These are phyloP conservation scores for Lactarius quietus DNA, from an alignment of 768 basidiomycete species.

Conservation along the genomic window DNA sequence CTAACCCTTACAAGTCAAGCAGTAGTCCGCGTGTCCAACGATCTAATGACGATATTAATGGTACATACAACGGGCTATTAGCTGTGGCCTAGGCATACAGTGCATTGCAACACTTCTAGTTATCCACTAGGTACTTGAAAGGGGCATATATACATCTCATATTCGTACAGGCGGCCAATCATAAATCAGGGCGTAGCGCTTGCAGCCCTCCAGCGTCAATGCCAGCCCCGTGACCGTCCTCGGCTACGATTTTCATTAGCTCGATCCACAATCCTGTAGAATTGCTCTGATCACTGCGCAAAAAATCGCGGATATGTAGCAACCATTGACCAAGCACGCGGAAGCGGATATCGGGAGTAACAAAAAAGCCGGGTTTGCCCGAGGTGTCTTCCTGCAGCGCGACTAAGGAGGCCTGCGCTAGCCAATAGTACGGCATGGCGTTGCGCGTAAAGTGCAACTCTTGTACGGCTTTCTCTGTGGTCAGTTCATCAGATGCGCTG, in stretches of 20 bases:
- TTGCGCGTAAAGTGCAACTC: constrained; percentile 24
- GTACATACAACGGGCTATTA: constrained; percentile 8
- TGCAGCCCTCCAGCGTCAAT: constrained; percentile 8
- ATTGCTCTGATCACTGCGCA: constrained; percentile 21
- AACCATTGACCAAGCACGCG: constrained; percentile 26
- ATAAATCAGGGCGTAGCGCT: constrained; percentile 23
- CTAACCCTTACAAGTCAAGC: background rate
- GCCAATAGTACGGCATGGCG: constrained; percentile 52
- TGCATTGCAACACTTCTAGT: constrained; percentile 2
- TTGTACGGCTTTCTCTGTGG: constrained; percentile 13
- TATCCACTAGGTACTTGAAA: constrained; percentile 4
- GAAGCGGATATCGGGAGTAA: constrained; percentile 22
- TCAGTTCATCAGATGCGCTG: constrained; percentile 15
- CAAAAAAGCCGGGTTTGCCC: constrained; percentile 22
- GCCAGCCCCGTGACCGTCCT: constrained; percentile 15
- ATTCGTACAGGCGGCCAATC: constrained; percentile 3
- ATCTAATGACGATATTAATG: constrained; percentile 4
- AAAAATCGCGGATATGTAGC: constrained; percentile 19
- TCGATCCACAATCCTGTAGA: constrained; percentile 24
- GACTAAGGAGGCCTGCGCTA: constrained; percentile 46
- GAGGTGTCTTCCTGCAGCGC: constrained; percentile 45
- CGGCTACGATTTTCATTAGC: constrained; percentile 22
- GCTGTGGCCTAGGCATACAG: constrained; percentile 4
- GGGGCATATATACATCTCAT: background rate
- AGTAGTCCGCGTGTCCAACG: background rate